Base-by-base conservation (phyloP, 176 grass and related monocot species). In the Saccharum spontaneum region DNA sequence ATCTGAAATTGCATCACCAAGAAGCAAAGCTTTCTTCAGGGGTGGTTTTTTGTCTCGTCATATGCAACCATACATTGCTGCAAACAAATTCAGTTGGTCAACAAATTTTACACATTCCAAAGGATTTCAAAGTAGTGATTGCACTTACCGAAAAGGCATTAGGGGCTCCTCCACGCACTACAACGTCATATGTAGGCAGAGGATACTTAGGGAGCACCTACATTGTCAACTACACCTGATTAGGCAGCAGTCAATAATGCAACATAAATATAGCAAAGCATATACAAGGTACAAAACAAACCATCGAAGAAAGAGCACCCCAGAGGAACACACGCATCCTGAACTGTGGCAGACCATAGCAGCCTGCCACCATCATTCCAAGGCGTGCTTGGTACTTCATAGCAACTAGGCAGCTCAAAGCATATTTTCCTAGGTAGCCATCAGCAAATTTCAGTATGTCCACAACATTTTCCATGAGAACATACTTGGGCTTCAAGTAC, bases 381-480 rank as follows among this genome's bases (percentile, higher is more conserved):
- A 98, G 84, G 0, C 89, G 54, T 26, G 93, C 89, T 79, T 98
- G 96, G 48, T 98, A 98, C 8, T 95, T 95, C 78, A 95, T 69
- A 5, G 93, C 67, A 17, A 98, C 96, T 2, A 98, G 75, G 3
- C 89, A 80, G 34, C 93, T 94, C 55, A 98, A 49, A 5, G 96
- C 96, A 76, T 90, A 98, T 83, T 93, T 84, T 18, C 91, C 87
- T 2, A 98, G 69, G 54, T 92, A 94, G 1, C 93, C 93, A 20
- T 94, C 84, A 2, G 96, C 89, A 76, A 98, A 98, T 49, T 94
- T 98, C 0, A 98, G 55, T 64, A 98, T 95, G 48, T 98, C 96
- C 0, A 98, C 96, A 0, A 98, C 96, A 76, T 98, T 98, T 54
- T 98, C 96, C 96, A 98, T 98, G 0, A 98, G 61, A 4, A 98